phyloP scores from a whole-genome alignment of 202 grass and related monocot genomes.

The Eragrostis tef region DNA sequence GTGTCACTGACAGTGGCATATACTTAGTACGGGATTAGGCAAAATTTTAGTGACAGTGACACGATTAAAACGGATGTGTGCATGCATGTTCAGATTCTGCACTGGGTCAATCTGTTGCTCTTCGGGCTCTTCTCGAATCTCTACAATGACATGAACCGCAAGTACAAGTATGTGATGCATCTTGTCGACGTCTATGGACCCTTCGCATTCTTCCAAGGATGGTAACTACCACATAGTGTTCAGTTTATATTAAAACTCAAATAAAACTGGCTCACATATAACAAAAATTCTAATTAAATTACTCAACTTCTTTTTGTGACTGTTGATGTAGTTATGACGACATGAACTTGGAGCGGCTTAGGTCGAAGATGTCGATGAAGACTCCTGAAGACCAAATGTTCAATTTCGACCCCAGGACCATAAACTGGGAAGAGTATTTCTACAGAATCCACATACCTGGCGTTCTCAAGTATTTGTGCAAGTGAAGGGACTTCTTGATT shows the following conservation, averaged over 20 bases:
- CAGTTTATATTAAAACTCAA: neutral
- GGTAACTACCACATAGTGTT: conserved; percentile 39
- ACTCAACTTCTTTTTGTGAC: neutral
- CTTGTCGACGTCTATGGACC: conserved; percentile 70
- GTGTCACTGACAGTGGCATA: too few relatives aligned
- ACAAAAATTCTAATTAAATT: neutral
- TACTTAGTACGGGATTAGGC: too few relatives aligned
- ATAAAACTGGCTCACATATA: neutral
- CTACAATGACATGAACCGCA: conserved; percentile 59
- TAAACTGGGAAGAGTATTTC: conserved; percentile 77
- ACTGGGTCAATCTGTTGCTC: conserved; percentile 59
- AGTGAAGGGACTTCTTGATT: conserved; percentile 36
- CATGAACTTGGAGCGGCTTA: conserved; percentile 64
- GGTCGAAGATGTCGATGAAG: conserved; percentile 44
- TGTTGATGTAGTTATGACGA: conserved; percentile 59
- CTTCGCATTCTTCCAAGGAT: conserved; percentile 78
- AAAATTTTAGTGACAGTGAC: too few relatives aligned
- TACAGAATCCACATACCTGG: conserved; percentile 72
- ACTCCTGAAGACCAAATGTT: conserved; percentile 46
- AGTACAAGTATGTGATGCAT: conserved; percentile 60
- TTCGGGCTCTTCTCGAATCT: conserved; percentile 50
- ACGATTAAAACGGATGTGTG: neutral
- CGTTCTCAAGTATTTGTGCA: conserved; percentile 63
- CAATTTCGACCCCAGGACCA: conserved; percentile 63
- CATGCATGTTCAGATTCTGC: conserved; percentile 49